Evolutionary conservation across 495 filamentous ascomycete species (phyloP), one percentile per base, ranked within the genome.

Genomic region (Filosporella fistucella): DNA sequence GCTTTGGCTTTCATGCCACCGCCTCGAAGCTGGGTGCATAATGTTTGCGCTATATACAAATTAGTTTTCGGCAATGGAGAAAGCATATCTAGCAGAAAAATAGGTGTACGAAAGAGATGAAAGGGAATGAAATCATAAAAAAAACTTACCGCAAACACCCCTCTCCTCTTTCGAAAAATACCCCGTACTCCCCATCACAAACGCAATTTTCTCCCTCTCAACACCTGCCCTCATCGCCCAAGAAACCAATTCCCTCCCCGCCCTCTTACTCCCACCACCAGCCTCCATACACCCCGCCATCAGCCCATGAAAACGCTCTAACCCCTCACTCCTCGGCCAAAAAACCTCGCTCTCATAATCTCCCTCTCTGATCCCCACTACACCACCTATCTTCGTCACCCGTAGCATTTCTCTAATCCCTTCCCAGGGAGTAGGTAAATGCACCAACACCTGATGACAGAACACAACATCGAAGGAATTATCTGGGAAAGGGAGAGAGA

Each of bases 381-480:
- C 35, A 39, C 70, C 69, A 8, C 68, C 66, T 35, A 40, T 59
- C 56, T 65, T 67, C 13, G 62, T 58, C 12, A 72, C 68, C 13
- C 71, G 52, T 5, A 70, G 56, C 65, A 73, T 70, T 51, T 74
- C 70, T 33, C 49, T 49, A 24, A 70, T 35, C 3, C 68, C 69
- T 24, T 62, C 55, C 34, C 52, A 58, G 8, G 68, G 70, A 10
- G 47, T 51, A 34, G 48, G 46, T 28, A 72, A 58, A 50, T 75
- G 69, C 38, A 51, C 47, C 41, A 71, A 61, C 50, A 70, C 61
- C 59, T 68, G 63, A 48, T 65, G 61, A 30, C 57, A 63, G 26
- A 62, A 66, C 29, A 64, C 61, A 47, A 74, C 46, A 43, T 72
- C 69, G 52, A 70, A 75, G 0, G 52, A 59, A 22, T 47, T 58